These are phyloP conservation scores for Suillus brevipes DNA, from an alignment of 768 basidiomycete species.

Conservation along the genomic window DNA sequence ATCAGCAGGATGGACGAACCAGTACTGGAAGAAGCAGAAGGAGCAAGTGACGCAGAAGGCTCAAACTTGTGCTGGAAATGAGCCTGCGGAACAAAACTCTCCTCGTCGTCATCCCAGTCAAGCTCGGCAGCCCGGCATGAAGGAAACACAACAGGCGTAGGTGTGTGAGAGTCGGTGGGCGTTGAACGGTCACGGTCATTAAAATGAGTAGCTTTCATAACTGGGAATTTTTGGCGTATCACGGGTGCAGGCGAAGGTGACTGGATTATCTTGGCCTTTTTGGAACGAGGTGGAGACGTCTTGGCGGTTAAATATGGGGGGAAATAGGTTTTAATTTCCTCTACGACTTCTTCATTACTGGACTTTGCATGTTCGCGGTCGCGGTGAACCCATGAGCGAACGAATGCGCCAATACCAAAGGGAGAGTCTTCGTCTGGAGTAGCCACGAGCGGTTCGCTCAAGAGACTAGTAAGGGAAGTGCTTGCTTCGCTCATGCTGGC, in stretches of 20 bases:
- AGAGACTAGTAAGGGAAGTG: slow-evolving; percentile 53
- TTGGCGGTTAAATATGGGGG: slow-evolving; percentile 21
- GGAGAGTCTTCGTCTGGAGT: slow-evolving; percentile 42
- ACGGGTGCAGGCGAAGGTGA: slow-evolving; percentile 15
- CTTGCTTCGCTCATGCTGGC: slow-evolving; percentile 40
- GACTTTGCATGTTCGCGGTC: slow-evolving; percentile 25
- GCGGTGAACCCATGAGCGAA: slow-evolving; percentile 28
- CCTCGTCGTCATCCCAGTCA: slow-evolving; percentile 29
- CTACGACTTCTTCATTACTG: slow-evolving; percentile 31
- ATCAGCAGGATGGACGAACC: slow-evolving; percentile 33
- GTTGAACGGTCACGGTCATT: slow-evolving; percentile 19
- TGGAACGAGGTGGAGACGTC: slow-evolving; percentile 14
- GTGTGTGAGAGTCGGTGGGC: slow-evolving; percentile 28
- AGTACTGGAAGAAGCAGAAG: slow-evolving; percentile 28
- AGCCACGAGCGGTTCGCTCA: slow-evolving; percentile 42
- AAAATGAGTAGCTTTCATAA: slow-evolving; percentile 10
- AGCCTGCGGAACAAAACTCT: slow-evolving; percentile 22
- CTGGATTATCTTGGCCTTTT: slow-evolving; percentile 21
- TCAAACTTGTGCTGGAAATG: slow-evolving; percentile 20
- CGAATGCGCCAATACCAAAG: slow-evolving; percentile 47
- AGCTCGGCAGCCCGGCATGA: slow-evolving; percentile 31
- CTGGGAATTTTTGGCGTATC: slow-evolving; percentile 14
- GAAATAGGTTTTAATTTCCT: slow-evolving; percentile 34
- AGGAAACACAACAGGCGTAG: slow-evolving; percentile 33
- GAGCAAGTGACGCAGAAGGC: slow-evolving; percentile 16